Evolutionary conservation across 2,329 filamentous ascomycete genomes (phyloP).

Genomic region (Venturia asperata): DNA sequence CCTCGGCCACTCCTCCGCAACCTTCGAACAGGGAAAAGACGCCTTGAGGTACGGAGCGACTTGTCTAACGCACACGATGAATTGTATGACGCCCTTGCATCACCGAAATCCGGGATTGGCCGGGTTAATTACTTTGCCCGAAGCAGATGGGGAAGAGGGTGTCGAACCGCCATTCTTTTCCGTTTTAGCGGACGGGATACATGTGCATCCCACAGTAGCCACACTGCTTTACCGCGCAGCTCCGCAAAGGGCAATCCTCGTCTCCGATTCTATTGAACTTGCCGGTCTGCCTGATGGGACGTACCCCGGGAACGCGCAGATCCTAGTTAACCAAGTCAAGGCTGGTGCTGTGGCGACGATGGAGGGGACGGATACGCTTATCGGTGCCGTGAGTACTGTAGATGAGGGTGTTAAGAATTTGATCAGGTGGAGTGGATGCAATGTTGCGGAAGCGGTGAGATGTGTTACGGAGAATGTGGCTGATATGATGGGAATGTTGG

Average conservation of each 20-base stretch:
- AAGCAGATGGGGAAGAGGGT: constrained; percentile 20
- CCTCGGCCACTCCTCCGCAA: constrained; percentile 46
- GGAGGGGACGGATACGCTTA: constrained; percentile 47
- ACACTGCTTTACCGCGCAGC: constrained; percentile 43
- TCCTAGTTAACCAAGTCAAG: constrained; percentile 45
- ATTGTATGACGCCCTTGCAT: constrained; percentile 47
- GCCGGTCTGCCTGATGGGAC: constrained; percentile 46
- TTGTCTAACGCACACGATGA: constrained; percentile 48
- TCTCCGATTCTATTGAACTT: constrained; percentile 50
- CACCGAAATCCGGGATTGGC: constrained; percentile 47
- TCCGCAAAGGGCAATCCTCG: constrained; percentile 43
- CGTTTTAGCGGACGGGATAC: constrained; percentile 48
- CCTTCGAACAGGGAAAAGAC: constrained; percentile 39
- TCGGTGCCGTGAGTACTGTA: constrained; percentile 47
- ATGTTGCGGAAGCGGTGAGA: constrained; percentile 42
- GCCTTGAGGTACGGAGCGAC: constrained; percentile 45
- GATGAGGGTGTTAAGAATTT: constrained; percentile 46
- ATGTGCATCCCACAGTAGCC: constrained; percentile 46
- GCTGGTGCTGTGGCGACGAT: constrained; percentile 44
- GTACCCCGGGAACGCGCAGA: constrained; percentile 47
- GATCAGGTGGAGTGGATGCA: constrained; percentile 41
- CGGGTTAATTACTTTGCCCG: constrained; percentile 33
- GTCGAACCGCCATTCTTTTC: constrained; percentile 41
- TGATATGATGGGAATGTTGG: constrained; percentile 43
- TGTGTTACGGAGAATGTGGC: constrained; percentile 47